These are phyloP conservation scores for Acacia melanoxylon DNA, from an alignment of 306 rosid genomes.

Conservation along the genomic window DNA sequence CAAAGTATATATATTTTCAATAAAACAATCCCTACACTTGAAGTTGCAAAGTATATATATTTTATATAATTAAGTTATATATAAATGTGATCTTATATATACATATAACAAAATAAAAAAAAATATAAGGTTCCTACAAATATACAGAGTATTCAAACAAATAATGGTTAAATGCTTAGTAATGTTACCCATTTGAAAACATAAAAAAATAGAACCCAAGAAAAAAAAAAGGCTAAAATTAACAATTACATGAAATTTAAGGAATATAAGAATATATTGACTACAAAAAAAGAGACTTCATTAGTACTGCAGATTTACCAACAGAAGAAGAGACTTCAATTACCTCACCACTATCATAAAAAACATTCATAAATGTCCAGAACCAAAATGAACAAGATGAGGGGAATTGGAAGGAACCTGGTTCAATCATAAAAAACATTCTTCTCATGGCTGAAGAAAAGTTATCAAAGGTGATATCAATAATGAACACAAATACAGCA, in stretches of 20 bases:
- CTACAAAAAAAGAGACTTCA: background rate
- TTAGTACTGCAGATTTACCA: background rate
- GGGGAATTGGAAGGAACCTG: background rate
- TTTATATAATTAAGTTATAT: too few relatives aligned
- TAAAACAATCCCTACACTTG: too few relatives aligned
- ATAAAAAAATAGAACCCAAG: background rate
- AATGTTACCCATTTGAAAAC: background rate
- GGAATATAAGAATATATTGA: background rate
- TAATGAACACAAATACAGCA: background rate
- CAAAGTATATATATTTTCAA: too few relatives aligned
- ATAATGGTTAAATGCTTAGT: background rate
- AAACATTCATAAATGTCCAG: too few relatives aligned
- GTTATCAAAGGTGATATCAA: background rate
- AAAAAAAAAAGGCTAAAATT: background rate
- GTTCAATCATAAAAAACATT: background rate
- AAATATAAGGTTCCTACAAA: slow-evolving; percentile 72
- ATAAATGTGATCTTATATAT: too few relatives aligned
- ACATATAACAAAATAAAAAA: too few relatives aligned
- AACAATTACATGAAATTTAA: background rate
- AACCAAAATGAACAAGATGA: background rate
- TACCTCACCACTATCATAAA: slow-evolving; percentile 33
- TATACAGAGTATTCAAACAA: slow-evolving; percentile 13
- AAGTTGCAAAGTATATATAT: too few relatives aligned
- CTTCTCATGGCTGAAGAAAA: background rate
- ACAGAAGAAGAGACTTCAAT: background rate